A percentile compares a stretch with the other conserved stretches of the same genome.
These are phyloP conservation scores for Dacryopinax spathularia DNA, from an alignment of 768 basidiomycete species.

Conservation along the genomic window DNA sequence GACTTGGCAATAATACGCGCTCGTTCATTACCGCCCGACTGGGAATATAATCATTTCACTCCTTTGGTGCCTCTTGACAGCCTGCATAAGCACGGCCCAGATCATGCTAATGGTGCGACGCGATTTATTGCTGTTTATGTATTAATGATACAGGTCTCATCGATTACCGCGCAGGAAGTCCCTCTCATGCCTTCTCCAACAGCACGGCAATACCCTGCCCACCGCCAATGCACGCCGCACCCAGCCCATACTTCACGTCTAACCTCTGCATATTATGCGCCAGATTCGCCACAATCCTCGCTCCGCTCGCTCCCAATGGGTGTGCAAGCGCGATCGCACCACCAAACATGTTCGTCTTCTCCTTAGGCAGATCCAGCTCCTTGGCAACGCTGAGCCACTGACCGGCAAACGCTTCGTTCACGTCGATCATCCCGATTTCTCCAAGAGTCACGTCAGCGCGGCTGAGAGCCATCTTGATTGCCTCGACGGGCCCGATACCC, in stretches of 20 bases:
- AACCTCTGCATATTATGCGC: constrained; percentile 26
- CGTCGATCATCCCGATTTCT: constrained; percentile 27
- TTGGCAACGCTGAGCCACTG: constrained; percentile 28
- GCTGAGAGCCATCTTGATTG: constrained; percentile 15
- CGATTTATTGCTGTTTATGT: neutral
- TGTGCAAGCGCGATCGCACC: constrained; percentile 27
- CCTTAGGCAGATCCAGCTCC: constrained; percentile 24
- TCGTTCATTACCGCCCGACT: neutral
- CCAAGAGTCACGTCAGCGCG: constrained; percentile 17
- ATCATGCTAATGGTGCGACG: neutral
- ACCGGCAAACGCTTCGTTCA: constrained; percentile 29
- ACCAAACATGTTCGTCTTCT: constrained; percentile 19
- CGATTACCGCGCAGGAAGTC: neutral
- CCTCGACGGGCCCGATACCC: constrained; percentile 29
- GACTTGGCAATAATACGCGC: neutral
- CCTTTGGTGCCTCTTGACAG: no score
- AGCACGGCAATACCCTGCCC: constrained; percentile 26
- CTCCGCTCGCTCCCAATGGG: constrained; percentile 18
- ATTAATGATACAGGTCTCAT: neutral
- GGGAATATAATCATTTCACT: no score
- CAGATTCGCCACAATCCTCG: constrained; percentile 24
- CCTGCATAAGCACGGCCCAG: no score
- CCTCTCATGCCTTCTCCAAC: constrained; percentile 18
- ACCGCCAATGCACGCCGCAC: constrained; percentile 29
- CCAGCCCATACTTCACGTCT: constrained; percentile 26